A percentile compares a stretch with the other conserved stretches of the same genome.
Evolutionary conservation across 1,284 basidiomycete genomes (phyloP).

Genomic region (Papiliotrema fonsecae): DNA sequence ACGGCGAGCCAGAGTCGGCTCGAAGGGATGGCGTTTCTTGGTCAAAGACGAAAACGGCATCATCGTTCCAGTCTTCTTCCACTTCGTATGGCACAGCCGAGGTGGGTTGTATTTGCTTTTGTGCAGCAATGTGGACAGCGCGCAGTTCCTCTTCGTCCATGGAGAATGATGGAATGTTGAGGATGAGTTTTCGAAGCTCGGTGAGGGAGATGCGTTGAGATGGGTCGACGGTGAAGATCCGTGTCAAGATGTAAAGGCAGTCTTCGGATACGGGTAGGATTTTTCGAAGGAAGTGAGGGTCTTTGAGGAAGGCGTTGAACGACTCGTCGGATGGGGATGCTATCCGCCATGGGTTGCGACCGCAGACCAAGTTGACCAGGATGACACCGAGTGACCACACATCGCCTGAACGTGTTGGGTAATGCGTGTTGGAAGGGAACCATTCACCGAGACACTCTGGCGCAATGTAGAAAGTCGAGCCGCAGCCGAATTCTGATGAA

Average conservation of each 20-base stretch:
- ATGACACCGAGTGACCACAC: slow-evolving; percentile 91
- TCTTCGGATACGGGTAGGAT: slow-evolving; percentile 60
- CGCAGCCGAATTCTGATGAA: slow-evolving; percentile 83
- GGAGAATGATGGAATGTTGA: slow-evolving; percentile 62
- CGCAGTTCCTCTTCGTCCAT: slow-evolving; percentile 56
- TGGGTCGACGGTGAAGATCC: slow-evolving; percentile 59
- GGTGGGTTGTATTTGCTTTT: slow-evolving; percentile 1
- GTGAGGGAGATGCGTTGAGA: slow-evolving; percentile 57
- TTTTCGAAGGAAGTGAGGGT: slow-evolving; percentile 62
- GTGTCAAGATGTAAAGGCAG: slow-evolving; percentile 54
- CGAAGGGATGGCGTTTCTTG: slow-evolving; percentile 38
- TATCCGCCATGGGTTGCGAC: slow-evolving; percentile 79
- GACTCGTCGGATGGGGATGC: slow-evolving; percentile 67
- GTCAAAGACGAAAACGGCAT: slow-evolving; percentile 33
- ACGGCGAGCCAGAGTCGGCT: slow-evolving; percentile 36
- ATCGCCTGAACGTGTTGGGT: slow-evolving; percentile 72
- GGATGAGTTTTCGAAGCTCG: slow-evolving; percentile 60
- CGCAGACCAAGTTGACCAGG: slow-evolving; percentile 84
- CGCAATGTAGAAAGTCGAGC: slow-evolving; percentile 48
- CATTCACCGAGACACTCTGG: slow-evolving; percentile 82
- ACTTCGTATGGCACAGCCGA: slow-evolving; percentile 1
- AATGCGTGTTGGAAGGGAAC: slow-evolving; percentile 51
- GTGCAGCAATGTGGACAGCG: slow-evolving; percentile 41
- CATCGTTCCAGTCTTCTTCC: slow-evolving; percentile 23
- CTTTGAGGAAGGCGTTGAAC: slow-evolving; percentile 62